A percentile compares a stretch with the other conserved stretches of the same genome.
Conservation (phyloP, 352 stramenopile species). For the Phytophthora vignae region DNA sequence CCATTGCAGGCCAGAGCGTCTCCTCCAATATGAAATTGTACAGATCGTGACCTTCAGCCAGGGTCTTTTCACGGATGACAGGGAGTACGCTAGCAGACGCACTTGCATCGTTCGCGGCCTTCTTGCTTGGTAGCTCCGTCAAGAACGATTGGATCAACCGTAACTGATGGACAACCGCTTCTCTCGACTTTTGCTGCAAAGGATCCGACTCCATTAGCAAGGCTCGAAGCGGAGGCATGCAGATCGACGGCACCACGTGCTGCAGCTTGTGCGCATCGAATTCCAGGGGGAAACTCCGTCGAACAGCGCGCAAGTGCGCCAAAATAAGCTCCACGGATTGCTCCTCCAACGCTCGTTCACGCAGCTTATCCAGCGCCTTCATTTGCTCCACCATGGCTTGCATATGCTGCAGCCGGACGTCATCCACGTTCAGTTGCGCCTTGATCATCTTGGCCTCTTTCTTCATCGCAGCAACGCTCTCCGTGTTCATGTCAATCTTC, state of each 20-base stretch:
- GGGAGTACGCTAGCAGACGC: constrained; percentile 52
- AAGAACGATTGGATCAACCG: constrained; percentile 69
- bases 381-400: constrained; percentile 58
- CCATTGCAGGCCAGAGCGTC: constrained; percentile 70
- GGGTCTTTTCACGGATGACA: constrained; percentile 72
- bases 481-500: constrained; percentile 64
- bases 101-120: constrained; percentile 3
- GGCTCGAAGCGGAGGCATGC: constrained; percentile 63
- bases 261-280: constrained; percentile 82
- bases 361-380: constrained; percentile 47
- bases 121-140: constrained; percentile 45
- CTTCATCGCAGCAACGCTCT: constrained; percentile 60
- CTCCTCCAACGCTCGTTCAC: constrained; percentile 41
- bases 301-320: constrained; percentile 49
- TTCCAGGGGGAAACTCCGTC: constrained; percentile 58
- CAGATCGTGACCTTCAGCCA: constrained; percentile 62
- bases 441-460: constrained; percentile 76
- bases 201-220: constrained; percentile 55
- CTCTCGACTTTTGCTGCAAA: constrained; percentile 35
- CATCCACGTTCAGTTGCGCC: constrained; percentile 65
- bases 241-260: constrained; percentile 75
- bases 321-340: constrained; percentile 56
- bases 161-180: constrained; percentile 55
- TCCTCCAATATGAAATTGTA: constrained; percentile 87
- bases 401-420: constrained; percentile 56